phyloP scores from a whole-genome alignment of 495 filamentous ascomycete species.

The Hyaloscypha bicolor region DNA sequence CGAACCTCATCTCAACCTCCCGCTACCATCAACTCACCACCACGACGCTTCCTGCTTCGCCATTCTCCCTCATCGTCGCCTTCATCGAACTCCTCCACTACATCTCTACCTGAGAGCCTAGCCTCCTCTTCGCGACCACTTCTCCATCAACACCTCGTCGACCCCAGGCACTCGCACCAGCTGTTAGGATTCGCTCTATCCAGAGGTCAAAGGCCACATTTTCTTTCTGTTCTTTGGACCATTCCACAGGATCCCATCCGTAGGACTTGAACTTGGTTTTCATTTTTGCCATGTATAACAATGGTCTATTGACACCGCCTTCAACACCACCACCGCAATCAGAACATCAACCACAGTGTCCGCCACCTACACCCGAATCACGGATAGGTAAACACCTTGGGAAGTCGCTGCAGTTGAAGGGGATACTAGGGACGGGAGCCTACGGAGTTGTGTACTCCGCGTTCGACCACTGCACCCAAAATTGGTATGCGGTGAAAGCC shows the following conservation, averaged over 20 bases:
- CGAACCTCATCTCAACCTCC: slow-evolving; percentile 6
- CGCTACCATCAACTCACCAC: slow-evolving; percentile 8
- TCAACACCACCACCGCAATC: slow-evolving; percentile 14
- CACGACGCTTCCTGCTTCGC: slow-evolving; percentile 13
- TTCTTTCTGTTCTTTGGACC: slow-evolving; percentile 25
- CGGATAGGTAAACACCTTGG: slow-evolving; percentile 32
- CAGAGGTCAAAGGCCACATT: slow-evolving; percentile 11
- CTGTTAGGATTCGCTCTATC: slow-evolving; percentile 9
- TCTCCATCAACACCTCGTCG: slow-evolving; percentile 16
- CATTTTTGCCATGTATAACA: slow-evolving; percentile 31
- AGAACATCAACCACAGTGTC: slow-evolving; percentile 7
- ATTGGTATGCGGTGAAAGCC: slow-evolving; percentile 92
- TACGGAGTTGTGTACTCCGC: slow-evolving; percentile 98
- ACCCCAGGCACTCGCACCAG: neutral
- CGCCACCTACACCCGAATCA: slow-evolving; percentile 31
- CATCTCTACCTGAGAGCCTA: slow-evolving; percentile 17
- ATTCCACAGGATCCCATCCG: slow-evolving; percentile 10
- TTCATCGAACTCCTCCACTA: slow-evolving; percentile 20
- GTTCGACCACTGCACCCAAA: slow-evolving; percentile 79
- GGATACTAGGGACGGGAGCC: slow-evolving; percentile 86
- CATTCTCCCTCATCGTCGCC: slow-evolving; percentile 32
- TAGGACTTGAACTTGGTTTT: slow-evolving; percentile 26
- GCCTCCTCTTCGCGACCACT: slow-evolving; percentile 20
- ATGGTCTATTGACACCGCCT: slow-evolving; percentile 23
- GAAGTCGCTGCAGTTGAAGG: slow-evolving; percentile 28